Base-by-base conservation (phyloP, 164 flowering plant species). In the Cinnamomum chago region DNA sequence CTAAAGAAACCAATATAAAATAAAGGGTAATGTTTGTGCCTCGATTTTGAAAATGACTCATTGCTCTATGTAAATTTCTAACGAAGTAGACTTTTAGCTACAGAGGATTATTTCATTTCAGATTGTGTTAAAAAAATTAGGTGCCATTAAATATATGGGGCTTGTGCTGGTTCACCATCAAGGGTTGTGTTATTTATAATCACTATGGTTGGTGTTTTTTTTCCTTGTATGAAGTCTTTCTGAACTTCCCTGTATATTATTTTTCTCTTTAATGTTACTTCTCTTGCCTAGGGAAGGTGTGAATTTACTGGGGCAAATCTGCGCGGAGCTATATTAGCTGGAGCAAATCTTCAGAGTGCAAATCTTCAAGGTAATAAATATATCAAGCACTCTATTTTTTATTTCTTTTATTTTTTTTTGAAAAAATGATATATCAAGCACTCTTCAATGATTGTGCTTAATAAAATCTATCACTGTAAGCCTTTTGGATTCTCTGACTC, bases 301-400 rank as follows among this genome's bases (percentile, higher is more conserved):
- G 96, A 92, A 83, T 93, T 95, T 82, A 92, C 82, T 68, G 90
- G 92, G 22, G 98, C 99, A 76, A 93, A 95, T 82, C 97, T 95
- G 81, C 88, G 87, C 78, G 93, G 97, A 81, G 95, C 99, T 75
- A 72, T 89, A 74, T 79, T 95, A 80, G 91, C 94, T 76, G 97
- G 94, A 72, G 93, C 99, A 67, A 86, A 85, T 85, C 93, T 95
- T 76, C 91, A 90, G 83, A 95, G 99, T 90, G 98, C 99, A 75
- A 95, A 93, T 64, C 81, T 95, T 18, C 99, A 95, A 87, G 98
- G 98, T 80, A 80, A 75, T 68, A 55, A 35, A 9, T 9, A 40
- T 40, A 40, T 40, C 47, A 40, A 35, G 47, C 10, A 35, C 47
- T 35, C 47, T 35, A 35, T 35, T 35, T 35, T 35, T 35, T 35